Percentiles rank a stretch among this genome's conserved stretches.
These are phyloP conservation scores for Hemerocallis citrina DNA, from an alignment of 106 monocot species.

Conservation along the genomic window DNA sequence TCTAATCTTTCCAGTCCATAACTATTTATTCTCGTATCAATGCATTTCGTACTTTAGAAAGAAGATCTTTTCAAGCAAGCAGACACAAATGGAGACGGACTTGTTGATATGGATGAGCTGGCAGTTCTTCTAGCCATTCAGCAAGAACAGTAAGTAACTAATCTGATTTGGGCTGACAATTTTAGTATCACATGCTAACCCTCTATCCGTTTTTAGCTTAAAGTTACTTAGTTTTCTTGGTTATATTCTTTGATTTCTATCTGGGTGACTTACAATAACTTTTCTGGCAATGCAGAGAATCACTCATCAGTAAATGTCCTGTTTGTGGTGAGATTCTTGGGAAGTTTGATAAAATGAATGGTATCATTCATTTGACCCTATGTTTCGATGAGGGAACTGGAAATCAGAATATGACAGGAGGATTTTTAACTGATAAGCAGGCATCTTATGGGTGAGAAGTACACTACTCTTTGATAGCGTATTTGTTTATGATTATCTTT, in stretches of 20 bases:
- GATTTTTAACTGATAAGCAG: conserved; percentile 92
- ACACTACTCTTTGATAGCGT: background rate
- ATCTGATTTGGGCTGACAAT: background rate
- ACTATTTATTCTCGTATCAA: conserved; percentile 2
- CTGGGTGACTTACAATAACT: conserved; percentile 2
- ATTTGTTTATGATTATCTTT: background rate
- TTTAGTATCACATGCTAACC: background rate
- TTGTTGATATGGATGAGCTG: conserved; percentile 85
- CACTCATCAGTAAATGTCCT: conserved; percentile 88
- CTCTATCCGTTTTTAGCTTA: background rate
- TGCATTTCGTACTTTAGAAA: conserved; percentile 36
- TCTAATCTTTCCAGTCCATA: background rate
- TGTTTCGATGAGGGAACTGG: conserved; percentile 99
- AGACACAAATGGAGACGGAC: conserved; percentile 83
- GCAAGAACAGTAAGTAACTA: conserved; percentile 64
- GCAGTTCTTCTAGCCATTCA: conserved; percentile 57
- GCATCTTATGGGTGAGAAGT: conserved; percentile 85
- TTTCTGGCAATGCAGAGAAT: conserved; percentile 47
- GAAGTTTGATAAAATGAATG: conserved; percentile 72
- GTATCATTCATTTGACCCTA: conserved; percentile 82
- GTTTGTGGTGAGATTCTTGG: conserved; percentile 93
- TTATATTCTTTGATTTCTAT: background rate
- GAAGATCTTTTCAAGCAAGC: conserved; percentile 82
- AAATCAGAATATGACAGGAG: conserved; percentile 96
- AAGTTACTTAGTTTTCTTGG: background rate